These are phyloP conservation scores for Lichtheimia corymbifera DNA, from an alignment of 371 early-diverging fungal genomes.

Conservation along the genomic window DNA sequence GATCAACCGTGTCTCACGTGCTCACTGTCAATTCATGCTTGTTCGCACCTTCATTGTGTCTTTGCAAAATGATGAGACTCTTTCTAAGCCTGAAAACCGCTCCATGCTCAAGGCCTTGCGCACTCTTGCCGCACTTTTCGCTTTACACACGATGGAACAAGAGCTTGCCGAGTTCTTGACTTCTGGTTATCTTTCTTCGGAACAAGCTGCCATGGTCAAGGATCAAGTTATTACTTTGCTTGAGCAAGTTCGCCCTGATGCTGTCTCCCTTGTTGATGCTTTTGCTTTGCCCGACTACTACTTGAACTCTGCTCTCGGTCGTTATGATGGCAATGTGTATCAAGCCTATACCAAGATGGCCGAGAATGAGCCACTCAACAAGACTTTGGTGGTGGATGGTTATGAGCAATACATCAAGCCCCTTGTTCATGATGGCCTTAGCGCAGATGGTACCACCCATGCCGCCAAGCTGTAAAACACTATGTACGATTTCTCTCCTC, in stretches of 20 bases:
- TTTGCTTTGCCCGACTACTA: slow-evolving; percentile 77
- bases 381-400: slow-evolving; percentile 55
- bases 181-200: slow-evolving; percentile 47
- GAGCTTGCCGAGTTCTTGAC: slow-evolving; percentile 67
- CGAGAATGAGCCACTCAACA: slow-evolving; percentile 68
- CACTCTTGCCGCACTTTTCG: slow-evolving; percentile 57
- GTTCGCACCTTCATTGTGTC: slow-evolving; percentile 58
- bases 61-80: slow-evolving; percentile 35
- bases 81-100: slow-evolving; percentile 26
- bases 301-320: slow-evolving; percentile 79
- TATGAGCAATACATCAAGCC: slow-evolving; percentile 63
- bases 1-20: slow-evolving; percentile 61
- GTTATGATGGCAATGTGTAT: slow-evolving; percentile 76
- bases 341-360: slow-evolving; percentile 72
- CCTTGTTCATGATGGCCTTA: slow-evolving; percentile 30
- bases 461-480: too few relatives aligned
- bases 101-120: slow-evolving; percentile 42
- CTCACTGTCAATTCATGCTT: slow-evolving; percentile 68
- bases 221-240: slow-evolving; percentile 50
- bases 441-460: not conserved
- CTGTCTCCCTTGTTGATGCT: slow-evolving; percentile 74
- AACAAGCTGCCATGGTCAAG: slow-evolving; percentile 55
- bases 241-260: slow-evolving; percentile 66
- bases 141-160: slow-evolving; percentile 65
- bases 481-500: too few relatives aligned